Evolutionary conservation across 495 filamentous ascomycete genomes (phyloP).

Genomic region (Gamarada debralockiae): DNA sequence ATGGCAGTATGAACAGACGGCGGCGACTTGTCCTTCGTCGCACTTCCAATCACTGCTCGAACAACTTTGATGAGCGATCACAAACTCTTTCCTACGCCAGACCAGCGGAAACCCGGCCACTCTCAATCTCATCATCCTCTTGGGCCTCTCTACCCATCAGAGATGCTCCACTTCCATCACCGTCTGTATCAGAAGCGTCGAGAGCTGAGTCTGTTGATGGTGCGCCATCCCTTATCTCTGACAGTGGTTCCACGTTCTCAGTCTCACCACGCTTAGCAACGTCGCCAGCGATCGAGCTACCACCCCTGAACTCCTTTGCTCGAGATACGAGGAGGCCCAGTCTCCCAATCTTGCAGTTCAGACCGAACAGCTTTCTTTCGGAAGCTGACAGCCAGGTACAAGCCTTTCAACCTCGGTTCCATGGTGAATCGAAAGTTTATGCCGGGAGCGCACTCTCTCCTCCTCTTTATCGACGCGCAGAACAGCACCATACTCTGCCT

Average conservation of each 20-base stretch:
- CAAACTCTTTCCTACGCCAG: slow-evolving; percentile 16
- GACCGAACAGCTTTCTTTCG: slow-evolving; percentile 9
- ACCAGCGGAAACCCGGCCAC: slow-evolving; percentile 15
- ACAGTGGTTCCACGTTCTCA: slow-evolving; percentile 62
- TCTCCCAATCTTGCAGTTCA: slow-evolving; percentile 17
- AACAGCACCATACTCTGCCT: background rate
- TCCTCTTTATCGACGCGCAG: background rate
- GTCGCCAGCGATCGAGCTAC: slow-evolving; percentile 26
- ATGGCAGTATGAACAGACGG: slow-evolving; percentile 85
- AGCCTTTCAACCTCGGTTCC: slow-evolving; percentile 9
- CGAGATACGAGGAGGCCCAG: slow-evolving; percentile 18
- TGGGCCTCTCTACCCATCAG: slow-evolving; percentile 23
- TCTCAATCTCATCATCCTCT: slow-evolving; percentile 36
- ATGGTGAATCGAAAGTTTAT: slow-evolving; percentile 10
- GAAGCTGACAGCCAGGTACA: slow-evolving; percentile 14
- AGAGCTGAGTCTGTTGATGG: slow-evolving; percentile 56
- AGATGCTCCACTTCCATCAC: slow-evolving; percentile 68
- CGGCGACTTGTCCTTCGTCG: slow-evolving; percentile 44
- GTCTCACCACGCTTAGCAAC: slow-evolving; percentile 42
- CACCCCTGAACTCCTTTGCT: slow-evolving; percentile 12
- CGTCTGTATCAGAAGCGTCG: slow-evolving; percentile 58
- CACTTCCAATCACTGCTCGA: slow-evolving; percentile 24
- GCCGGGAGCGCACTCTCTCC: background rate
- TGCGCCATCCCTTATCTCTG: slow-evolving; percentile 68
- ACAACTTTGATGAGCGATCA: slow-evolving; percentile 20